Base-by-base conservation (phyloP, 164 flowering plant genomes). In the Berberis thunbergii region DNA sequence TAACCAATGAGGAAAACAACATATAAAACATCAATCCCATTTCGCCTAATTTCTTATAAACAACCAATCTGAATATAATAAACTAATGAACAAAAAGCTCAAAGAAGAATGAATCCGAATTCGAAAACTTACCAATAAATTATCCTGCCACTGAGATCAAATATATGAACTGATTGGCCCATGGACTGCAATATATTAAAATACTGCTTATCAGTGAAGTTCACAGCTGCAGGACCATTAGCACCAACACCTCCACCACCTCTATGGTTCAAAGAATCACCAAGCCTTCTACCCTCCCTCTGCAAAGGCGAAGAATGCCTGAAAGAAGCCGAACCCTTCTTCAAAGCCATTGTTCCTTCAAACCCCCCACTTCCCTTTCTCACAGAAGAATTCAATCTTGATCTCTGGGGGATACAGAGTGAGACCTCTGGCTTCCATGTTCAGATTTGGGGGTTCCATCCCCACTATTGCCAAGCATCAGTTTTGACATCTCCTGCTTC, bases 91-190 rank as follows among this genome's bases (percentile, higher is more conserved):
- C 11, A 7, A 13, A 39, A n/a, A 65, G 43, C 13, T 12, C 56
- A 41, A 57, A 2, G 11, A 1, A 49, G 26, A 26, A 50, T 48
- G 10, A n/a, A 53, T 11, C 39, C 10, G 12, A 63, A 68, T 56
- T 62, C 12, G 49, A 67, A 0, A 39, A 69, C 84, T 80, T 64
- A 91, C 99, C 99, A 91, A 74, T 84, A 95, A 68, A 86, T 76
- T 38, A 95, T 72, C 43, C 75, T 80, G 52, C 75, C 74, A 7
- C 66, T 65, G 26, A 80, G 79, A 74, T 95, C 96, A 67, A 86
- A 71, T 54, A 89, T 85, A 78, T 95, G 94, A 64, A 95, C 86
- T 3, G 97, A 72, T 59, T 91, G 97, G 6, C 97, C 98, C 86
- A 90, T 78, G 1, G 88, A 87, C 79, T 93, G 96, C 89, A 93